Percentiles rank a stretch among this genome's conserved stretches.
These are phyloP conservation scores for Pyricularia sp. DNA, from an alignment of 2,329 filamentous ascomycete genomes.

Conservation along the genomic window DNA sequence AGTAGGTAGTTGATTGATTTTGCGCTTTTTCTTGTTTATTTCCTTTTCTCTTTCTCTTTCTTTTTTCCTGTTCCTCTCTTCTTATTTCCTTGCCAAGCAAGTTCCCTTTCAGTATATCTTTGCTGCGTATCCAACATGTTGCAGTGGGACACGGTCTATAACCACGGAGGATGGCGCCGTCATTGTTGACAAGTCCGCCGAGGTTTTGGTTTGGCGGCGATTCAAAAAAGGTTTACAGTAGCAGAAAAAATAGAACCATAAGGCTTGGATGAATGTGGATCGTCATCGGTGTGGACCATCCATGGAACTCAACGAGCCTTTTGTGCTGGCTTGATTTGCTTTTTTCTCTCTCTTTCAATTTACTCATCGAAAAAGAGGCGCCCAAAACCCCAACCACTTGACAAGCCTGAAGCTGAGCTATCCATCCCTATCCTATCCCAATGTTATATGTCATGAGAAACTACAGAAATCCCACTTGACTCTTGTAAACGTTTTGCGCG, in stretches of 20 bases:
- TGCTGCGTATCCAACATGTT: background rate
- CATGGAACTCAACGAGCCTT: background rate
- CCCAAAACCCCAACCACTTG: background rate
- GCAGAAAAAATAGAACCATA: background rate
- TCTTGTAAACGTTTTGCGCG: background rate
- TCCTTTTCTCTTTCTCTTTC: too few species aligned
- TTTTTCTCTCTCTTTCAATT: background rate
- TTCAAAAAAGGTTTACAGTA: background rate
- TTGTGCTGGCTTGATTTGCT: background rate
- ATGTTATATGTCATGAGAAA: background rate
- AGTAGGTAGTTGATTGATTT: background rate
- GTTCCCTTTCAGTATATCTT: background rate
- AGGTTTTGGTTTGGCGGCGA: background rate
- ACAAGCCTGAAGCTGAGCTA: background rate
- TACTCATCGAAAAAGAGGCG: background rate
- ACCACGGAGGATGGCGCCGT: background rate
- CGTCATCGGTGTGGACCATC: background rate
- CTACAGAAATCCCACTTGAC: background rate
- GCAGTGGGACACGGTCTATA: background rate
- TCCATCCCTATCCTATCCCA: background rate
- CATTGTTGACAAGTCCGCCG: background rate
- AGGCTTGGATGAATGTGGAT: background rate
- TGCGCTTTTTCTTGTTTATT: background rate
- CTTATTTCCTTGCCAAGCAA: background rate
- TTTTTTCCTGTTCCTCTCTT: too few species aligned